Conservation (phyloP, 164 flowering plant species). For the Saururus chinensis region DNA sequence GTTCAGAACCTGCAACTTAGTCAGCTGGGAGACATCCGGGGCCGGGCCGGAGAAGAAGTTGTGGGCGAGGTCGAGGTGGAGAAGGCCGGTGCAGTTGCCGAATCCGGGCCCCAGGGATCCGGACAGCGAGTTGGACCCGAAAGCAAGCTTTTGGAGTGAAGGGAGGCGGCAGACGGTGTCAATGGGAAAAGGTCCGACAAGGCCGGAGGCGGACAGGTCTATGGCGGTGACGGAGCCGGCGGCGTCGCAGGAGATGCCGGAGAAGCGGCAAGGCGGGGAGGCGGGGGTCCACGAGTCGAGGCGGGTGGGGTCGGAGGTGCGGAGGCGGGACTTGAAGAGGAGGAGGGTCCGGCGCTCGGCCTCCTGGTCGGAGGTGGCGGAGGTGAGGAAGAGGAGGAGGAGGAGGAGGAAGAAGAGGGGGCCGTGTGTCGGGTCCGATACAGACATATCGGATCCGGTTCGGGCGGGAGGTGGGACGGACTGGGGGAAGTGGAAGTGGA, state of each 20-base stretch:
- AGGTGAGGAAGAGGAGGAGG: conserved; percentile 1
- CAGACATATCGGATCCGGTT: neutral
- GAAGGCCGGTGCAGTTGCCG: conserved; percentile 28
- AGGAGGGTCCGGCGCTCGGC: conserved; percentile 30
- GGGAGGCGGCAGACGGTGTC: conserved; percentile 39
- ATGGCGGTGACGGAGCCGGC: conserved; percentile 28
- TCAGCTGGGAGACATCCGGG: conserved; percentile 42
- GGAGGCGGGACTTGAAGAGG: conserved; percentile 31
- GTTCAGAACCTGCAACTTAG: conserved; percentile 20
- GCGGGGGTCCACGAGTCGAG: conserved; percentile 37
- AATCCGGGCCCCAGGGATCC: conserved; percentile 31
- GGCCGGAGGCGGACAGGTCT: conserved; percentile 17
- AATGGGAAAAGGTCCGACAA: conserved; percentile 37
- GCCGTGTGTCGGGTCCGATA: neutral
- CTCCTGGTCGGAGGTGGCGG: conserved; percentile 3
- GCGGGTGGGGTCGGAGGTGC: conserved; percentile 9
- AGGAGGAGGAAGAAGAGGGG: neutral
- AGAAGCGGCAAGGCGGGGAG: conserved; percentile 30
- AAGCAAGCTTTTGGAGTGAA: conserved; percentile 27
- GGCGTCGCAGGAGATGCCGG: conserved; percentile 45
- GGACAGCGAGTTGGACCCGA: conserved; percentile 32
- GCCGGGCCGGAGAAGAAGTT: conserved; percentile 38
- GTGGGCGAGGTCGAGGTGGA: conserved; percentile 35
- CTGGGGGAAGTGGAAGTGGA: too few species aligned
- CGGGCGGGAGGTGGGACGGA: too few species aligned